phyloP scores from a whole-genome alignment of 2,329 filamentous ascomycete species.

The Aspergillus melleus region DNA sequence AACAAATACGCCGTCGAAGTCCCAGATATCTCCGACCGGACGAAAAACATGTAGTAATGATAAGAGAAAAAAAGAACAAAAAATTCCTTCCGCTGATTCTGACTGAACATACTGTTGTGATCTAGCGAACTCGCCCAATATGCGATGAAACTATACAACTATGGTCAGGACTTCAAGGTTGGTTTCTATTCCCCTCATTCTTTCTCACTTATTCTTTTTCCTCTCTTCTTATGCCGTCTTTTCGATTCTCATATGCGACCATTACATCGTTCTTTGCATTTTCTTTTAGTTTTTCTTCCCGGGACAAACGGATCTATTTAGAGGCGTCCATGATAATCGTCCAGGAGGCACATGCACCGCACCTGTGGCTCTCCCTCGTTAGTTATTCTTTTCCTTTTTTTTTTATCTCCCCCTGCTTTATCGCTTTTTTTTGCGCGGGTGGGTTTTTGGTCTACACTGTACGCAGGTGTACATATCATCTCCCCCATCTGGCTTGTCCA shows the following conservation, averaged over 20 bases:
- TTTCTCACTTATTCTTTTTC: conserved; percentile 10
- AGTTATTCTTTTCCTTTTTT: conserved; percentile 1
- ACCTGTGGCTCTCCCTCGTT: background rate
- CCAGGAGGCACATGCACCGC: conserved; percentile 1
- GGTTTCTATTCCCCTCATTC: conserved; percentile 28
- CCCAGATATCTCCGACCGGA: conserved; percentile 1
- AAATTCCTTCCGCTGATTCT: conserved; percentile 24
- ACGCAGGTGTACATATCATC: conserved; percentile 28
- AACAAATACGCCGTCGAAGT: background rate
- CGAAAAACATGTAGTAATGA: conserved; percentile 17
- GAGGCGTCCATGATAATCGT: conserved; percentile 6
- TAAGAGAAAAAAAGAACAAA: background rate
- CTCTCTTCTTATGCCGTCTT: background rate
- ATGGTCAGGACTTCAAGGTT: conserved; percentile 35
- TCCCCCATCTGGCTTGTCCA: conserved; percentile 11
- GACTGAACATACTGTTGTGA: conserved; percentile 22
- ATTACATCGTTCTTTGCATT: background rate
- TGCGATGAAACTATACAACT: conserved; percentile 17
- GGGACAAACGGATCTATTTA: conserved; percentile 7
- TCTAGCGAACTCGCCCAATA: conserved; percentile 15
- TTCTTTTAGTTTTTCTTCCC: conserved; percentile 2
- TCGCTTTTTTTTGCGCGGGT: background rate
- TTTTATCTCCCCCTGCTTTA: background rate
- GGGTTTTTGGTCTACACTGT: conserved; percentile 9
- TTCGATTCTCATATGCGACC: background rate